These are phyloP conservation scores for Paraphysoderma sedebokerense DNA, from an alignment of 371 early-diverging fungal species.

Conservation along the genomic window DNA sequence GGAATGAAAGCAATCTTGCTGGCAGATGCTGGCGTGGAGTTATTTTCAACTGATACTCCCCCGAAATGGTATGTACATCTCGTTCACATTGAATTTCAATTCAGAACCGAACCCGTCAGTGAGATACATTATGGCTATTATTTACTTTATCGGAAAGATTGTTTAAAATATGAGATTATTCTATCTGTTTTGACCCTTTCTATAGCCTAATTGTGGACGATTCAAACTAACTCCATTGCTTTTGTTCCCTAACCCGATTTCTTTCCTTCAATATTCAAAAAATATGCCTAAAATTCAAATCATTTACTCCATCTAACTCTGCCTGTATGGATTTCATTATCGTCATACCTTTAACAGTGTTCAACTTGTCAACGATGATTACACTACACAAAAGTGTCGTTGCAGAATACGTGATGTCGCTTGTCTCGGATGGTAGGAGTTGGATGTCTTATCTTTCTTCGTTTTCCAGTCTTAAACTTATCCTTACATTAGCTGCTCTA, in stretches of 20 bases:
- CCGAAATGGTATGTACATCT: conserved; percentile 41
- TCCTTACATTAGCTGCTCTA: no score
- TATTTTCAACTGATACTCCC: conserved; percentile 75
- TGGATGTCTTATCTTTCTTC: background rate
- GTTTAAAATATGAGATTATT: no score
- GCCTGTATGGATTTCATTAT: background rate
- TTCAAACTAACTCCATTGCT: background rate
- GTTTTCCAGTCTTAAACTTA: no score
- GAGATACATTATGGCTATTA: no score
- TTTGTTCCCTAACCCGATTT: no score
- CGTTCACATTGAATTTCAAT: background rate
- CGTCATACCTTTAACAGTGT: conserved; percentile 26
- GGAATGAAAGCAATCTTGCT: conserved; percentile 81
- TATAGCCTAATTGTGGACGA: conserved; percentile 31
- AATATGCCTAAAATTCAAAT: no score
- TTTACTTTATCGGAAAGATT: no score
- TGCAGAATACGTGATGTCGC: conserved; percentile 89
- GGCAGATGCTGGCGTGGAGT: conserved; percentile 68
- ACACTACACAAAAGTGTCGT: conserved; percentile 75
- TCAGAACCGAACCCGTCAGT: no score
- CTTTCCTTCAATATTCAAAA: no score
- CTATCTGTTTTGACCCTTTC: no score
- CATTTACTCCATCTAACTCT: no score
- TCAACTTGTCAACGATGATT: conserved; percentile 77
- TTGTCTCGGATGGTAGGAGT: conserved; percentile 67